Base-by-base conservation (phyloP, 805 yeast species). In the Candida krabiensis region DNA sequence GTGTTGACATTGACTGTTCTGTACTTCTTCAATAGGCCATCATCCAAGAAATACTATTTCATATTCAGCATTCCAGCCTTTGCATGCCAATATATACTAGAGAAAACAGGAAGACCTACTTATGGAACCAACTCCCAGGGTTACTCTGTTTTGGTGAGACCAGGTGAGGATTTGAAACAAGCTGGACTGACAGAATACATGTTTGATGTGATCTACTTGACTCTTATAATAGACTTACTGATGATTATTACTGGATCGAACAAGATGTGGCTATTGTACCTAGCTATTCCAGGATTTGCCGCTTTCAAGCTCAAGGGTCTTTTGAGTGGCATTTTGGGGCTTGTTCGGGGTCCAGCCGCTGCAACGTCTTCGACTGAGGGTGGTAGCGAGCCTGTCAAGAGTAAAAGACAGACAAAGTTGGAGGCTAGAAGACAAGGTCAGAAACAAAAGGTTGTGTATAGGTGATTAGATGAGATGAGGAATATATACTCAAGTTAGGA, bases 141-240 rank as follows among this genome's bases (percentile, higher is more conserved):
- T 2, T 68, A 69, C 36, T 36, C 43, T 24, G 48, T 53, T 12
- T 63, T 83, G 33, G 54, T 73, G 3, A 62, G 59, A 9, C 58
- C 84, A 2, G 91, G 90, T 2, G 75, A 71, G 21, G 86, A 85
- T 50, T 69, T 84, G 41, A 60, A 60, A 38, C 85, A 77, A 43
- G 54, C 60, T 3, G 93, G 93, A 0, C 65, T 85, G 28, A 80
- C 80, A 26, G 91, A 85, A 59, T 83, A 80, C 64, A 63, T 83
- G 69, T 80, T 80, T 54, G 93, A 85, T 53, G 58, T 83, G 9
- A 64, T 85, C 42, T 84, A 84, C 53, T 58, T 84, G 31, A 82
- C 89, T 3, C 71, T 82, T 72, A 49, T 73, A 15, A 66, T 78
- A 46, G 79, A 79, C 46, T 38, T 81, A 1, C 60, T 81, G 35